A percentile compares a stretch with the other conserved stretches of the same genome.
Conservation (phyloP, 2,329 filamentous ascomycete genomes). For the Colletotrichum sp. region DNA sequence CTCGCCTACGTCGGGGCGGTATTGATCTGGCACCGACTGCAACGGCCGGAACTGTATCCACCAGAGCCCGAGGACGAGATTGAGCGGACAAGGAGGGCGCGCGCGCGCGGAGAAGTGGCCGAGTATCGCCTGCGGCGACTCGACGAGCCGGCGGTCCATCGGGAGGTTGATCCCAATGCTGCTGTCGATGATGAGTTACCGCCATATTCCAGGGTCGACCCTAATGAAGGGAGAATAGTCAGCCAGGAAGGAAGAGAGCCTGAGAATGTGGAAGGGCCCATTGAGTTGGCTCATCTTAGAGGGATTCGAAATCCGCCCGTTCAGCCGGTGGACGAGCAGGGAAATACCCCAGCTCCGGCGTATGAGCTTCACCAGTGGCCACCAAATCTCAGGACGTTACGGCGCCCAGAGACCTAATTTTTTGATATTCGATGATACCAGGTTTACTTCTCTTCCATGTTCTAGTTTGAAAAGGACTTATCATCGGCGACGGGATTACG, state of each 20-base stretch:
- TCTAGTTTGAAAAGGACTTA: background rate
- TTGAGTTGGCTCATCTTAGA: background rate
- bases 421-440: background rate
- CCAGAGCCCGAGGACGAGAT: background rate
- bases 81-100: background rate
- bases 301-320: background rate
- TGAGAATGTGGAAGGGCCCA: background rate
- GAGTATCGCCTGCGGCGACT: background rate
- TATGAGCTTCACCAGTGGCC: background rate
- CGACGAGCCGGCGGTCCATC: background rate
- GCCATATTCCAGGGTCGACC: slow-evolving; percentile 10
- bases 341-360: background rate
- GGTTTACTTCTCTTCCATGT: background rate
- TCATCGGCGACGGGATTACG: background rate
- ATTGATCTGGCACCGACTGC: background rate
- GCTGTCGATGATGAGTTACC: background rate
- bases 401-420: background rate
- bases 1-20: background rate
- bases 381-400: background rate
- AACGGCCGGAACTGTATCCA: background rate
- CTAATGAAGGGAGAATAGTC: background rate
- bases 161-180: background rate
- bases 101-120: background rate
- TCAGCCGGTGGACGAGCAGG: background rate
- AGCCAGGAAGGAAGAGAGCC: background rate